Base-by-base conservation (phyloP, 2,329 filamentous ascomycete genomes). In the Fusarium incarnatum region DNA sequence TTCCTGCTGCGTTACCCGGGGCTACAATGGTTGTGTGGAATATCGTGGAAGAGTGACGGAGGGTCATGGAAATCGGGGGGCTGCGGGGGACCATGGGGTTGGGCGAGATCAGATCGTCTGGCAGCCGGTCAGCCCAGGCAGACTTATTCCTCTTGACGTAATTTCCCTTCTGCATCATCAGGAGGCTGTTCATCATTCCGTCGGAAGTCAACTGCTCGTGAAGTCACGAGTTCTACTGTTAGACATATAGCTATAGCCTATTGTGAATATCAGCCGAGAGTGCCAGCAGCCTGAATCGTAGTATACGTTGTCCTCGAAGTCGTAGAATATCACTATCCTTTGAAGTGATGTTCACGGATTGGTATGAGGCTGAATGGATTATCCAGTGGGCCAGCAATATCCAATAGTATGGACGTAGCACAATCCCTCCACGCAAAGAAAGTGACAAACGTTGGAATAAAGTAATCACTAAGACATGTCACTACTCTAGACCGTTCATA, bases 11-110 rank as follows among this genome's bases (percentile, higher is more conserved):
- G 20, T 55, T 23, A 30, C 25, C 40, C 9, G 9, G 20, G 20
- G 25, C 7, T 55, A 60, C 30, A 10, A 20, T 16, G 5, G 11
- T 41, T 48, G 4, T 13, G 16, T 25, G 49, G 54, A 66, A 50
- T 44, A 4, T 66, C 10, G 30, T 55, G n/a, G 55, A 66, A 54
- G 48, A 55, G 61, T 66, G 55, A 28, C 16, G 30, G 15, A 16
- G 34, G 22, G 23, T 5, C 18, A 30, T 42, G 20, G 41, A 42
- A 37, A 25, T 60, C 47, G 53, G 34, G 37, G 42, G 22, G 22
- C 32, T 8, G 27, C 2, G 28, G n/a, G 34, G 22, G 34, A 10
- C 20, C 32, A 34, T 18, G 46, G 25, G 23, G n/a, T 9, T 25
- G 34, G 37, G 16, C 18, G 18, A 28, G 7, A 41, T 52, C 13